A percentile compares a stretch with the other conserved stretches of the same genome.
phyloP scores from a whole-genome alignment of 768 basidiomycete genomes.

The Leucocoprinus sp. region DNA sequence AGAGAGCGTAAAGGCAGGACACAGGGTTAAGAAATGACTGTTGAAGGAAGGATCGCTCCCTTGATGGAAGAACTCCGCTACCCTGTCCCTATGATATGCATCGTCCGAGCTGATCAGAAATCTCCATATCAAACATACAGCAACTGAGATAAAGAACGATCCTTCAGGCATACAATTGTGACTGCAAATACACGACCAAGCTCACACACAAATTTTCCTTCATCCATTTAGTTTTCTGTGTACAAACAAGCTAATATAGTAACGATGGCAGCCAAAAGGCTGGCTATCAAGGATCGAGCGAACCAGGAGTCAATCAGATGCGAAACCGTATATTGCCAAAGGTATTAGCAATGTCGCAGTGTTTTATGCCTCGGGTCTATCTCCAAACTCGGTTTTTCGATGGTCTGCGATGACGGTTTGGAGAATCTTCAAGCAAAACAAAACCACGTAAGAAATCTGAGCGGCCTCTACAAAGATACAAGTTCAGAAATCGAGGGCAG shows the following conservation, averaged over 20 bases:
- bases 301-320: neutral
- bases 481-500: constrained; percentile 1
- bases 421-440: neutral
- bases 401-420: neutral
- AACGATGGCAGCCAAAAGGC: neutral
- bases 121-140: neutral
- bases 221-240: neutral
- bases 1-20: neutral
- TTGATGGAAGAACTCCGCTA: neutral
- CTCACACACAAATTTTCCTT: neutral
- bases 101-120: neutral
- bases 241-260: neutral
- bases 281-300: neutral
- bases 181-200: neutral
- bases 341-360: neutral
- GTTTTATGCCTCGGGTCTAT: neutral
- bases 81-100: too few relatives aligned
- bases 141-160: neutral
- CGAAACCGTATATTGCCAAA: neutral
- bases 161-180: neutral
- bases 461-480: neutral
- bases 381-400: neutral
- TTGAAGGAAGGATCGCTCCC: neutral
- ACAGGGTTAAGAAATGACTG: neutral
- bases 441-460: neutral